These are phyloP conservation scores for Tylopilus sp. DNA, from an alignment of 1,284 basidiomycete species.

Conservation along the genomic window DNA sequence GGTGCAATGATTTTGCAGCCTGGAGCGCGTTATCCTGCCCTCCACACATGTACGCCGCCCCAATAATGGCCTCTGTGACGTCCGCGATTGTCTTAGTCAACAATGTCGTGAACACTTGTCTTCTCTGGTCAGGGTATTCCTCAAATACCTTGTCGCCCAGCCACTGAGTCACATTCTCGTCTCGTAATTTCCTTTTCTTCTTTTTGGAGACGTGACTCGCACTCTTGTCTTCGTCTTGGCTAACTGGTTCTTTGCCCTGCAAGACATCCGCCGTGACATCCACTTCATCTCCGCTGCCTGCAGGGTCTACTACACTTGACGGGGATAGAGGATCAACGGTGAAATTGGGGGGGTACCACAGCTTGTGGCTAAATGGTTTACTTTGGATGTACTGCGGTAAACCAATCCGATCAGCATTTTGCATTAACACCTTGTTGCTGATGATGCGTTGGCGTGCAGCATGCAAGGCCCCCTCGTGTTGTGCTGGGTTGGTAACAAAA, in stretches of 20 bases:
- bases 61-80: constrained; percentile 77
- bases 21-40: constrained; percentile 62
- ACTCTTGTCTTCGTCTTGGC: constrained; percentile 15
- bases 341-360: constrained; percentile 60
- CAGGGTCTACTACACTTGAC: constrained; percentile 19
- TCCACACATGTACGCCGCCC: constrained; percentile 70
- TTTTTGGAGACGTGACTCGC: constrained; percentile 33
- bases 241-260: constrained; percentile 11
- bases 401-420: constrained; percentile 51
- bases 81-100: constrained; percentile 67
- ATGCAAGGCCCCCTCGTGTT: constrained; percentile 63
- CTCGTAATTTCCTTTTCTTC: constrained; percentile 43
- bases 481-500: constrained; percentile 61
- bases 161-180: constrained; percentile 51
- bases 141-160: constrained; percentile 69
- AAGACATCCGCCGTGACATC: constrained; percentile 10
- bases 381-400: constrained; percentile 69
- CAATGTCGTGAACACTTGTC: constrained; percentile 9
- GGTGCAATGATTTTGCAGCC: constrained; percentile 56
- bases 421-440: constrained; percentile 64
- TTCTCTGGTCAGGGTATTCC: constrained; percentile 4
- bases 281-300: constrained; percentile 29
- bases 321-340: constrained; percentile 21
- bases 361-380: constrained; percentile 61
- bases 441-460: constrained; percentile 61